Evolutionary conservation across 2,329 filamentous ascomycete species (phyloP).

Genomic region (Magnaporthiopsis rhizophila): DNA sequence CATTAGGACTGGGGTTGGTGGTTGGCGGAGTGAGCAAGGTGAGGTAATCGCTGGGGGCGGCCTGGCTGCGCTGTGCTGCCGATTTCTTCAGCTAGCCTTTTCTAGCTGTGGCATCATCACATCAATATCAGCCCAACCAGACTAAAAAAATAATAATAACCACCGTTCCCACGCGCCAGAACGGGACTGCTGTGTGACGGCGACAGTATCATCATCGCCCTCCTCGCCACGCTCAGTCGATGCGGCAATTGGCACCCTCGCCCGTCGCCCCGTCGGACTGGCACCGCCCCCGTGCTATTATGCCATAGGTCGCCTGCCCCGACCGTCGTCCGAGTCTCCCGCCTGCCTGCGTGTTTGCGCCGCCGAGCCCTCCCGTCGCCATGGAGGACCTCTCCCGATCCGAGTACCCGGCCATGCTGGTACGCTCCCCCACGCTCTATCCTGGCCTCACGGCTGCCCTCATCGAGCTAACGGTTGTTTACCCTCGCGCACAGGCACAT

Average conservation of each 20-base stretch:
- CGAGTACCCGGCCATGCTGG: constrained; percentile 93
- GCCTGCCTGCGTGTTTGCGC: constrained; percentile 7
- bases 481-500: constrained; percentile 54
- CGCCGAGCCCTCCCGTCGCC: constrained; percentile 4
- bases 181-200: not conserved
- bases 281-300: constrained; percentile 6
- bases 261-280: not conserved
- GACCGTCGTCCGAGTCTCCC: not conserved
- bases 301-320: constrained; percentile 3
- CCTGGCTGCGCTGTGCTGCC: not conserved
- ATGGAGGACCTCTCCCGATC: constrained; percentile 75
- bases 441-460: not conserved
- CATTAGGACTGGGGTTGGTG: not conserved
- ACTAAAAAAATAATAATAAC: not conserved
- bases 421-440: constrained; percentile 32
- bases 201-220: not conserved
- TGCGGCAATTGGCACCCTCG: not conserved
- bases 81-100: not conserved
- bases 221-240: not conserved
- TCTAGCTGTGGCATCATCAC: not conserved
- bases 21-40: not conserved
- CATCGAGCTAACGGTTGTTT: not conserved
- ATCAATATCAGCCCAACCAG: not conserved
- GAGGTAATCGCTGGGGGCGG: not conserved
- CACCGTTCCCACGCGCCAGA: no score